Conservation (phyloP, 306 rosid genomes). For the Fragaria iinumae region DNA sequence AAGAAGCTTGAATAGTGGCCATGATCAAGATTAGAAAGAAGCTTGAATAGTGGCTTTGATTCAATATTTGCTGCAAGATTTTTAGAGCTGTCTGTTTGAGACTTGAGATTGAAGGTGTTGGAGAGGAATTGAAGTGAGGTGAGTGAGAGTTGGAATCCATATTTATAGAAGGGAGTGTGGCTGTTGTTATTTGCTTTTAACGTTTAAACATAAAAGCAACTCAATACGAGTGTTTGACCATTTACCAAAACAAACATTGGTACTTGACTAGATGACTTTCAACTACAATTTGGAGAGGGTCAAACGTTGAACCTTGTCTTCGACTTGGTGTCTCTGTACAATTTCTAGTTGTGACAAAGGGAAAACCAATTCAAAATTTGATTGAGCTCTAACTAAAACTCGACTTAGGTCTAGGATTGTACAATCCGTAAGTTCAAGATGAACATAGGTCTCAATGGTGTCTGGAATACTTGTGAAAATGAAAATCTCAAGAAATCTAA, state of each 20-base stretch:
- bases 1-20: slow-evolving; percentile 27
- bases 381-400: background rate
- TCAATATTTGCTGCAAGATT: background rate
- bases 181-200: background rate
- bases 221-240: slow-evolving; percentile 1
- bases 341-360: background rate
- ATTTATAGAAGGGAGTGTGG: background rate
- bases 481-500: too few relatives aligned
- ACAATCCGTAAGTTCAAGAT: too few relatives aligned
- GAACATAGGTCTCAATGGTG: too few relatives aligned
- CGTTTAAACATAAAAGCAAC: background rate
- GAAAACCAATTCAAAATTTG: background rate
- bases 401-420: too few relatives aligned
- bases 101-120: slow-evolving; percentile 1
- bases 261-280: background rate
- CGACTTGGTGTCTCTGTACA: background rate
- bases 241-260: background rate
- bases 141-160: background rate
- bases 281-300: background rate
- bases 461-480: too few relatives aligned
- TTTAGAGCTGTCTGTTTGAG: background rate
- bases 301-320: background rate
- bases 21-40: slow-evolving; percentile 14
- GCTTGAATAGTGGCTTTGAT: slow-evolving; percentile 27
- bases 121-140: background rate